Base-by-base conservation (phyloP, 129 eudicot species). In the Chrysanthemum makinoi region DNA sequence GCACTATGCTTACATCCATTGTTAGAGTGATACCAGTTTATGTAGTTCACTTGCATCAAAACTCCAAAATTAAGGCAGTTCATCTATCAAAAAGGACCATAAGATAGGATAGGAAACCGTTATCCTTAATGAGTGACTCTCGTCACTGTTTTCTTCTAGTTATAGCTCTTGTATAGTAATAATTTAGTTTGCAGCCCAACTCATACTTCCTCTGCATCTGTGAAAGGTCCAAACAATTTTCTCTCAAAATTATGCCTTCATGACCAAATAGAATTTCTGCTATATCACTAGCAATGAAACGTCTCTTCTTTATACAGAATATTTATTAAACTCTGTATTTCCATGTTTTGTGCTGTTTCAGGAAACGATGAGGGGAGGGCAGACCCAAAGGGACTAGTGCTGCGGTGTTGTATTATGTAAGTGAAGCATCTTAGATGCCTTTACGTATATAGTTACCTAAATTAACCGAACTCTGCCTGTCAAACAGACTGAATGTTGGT, bases 351-450 rank as follows among this genome's bases (percentile, higher is more conserved):
- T 62, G 10, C 43, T 54, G 49, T 59, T 69, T 52, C 89, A 88
- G 96, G 91, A 65, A 89, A 86, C 67, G 96, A 89, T 59, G 96
- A 86, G 66, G 87, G 80, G 55, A 81, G 96, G 81, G 75, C 77
- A 73, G 92, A 89, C 78, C 87, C 83, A 17, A 89, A 89, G 77
- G 92, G 96, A 56, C 52, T 83, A 30, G 87, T 84, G 61, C 57
- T 89, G 61, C 72, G 74, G 72, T 89, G 96, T 76, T 86, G 87
- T 83, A 86, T 89, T 58, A 74, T 89, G 76, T 89, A 82, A 83
- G 83, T 51, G 66, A 74, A 50, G 75, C 69, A 75, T 67, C 51
- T 13, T 10, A 62, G 57, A 39, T 70, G 70, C 20, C 26, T 22
- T 63, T 70, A 69, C 66, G 80, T 76, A 68, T 76, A 76, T 76